Conservation (phyloP, 441 rosid species). For the Erodium trifolium region DNA sequence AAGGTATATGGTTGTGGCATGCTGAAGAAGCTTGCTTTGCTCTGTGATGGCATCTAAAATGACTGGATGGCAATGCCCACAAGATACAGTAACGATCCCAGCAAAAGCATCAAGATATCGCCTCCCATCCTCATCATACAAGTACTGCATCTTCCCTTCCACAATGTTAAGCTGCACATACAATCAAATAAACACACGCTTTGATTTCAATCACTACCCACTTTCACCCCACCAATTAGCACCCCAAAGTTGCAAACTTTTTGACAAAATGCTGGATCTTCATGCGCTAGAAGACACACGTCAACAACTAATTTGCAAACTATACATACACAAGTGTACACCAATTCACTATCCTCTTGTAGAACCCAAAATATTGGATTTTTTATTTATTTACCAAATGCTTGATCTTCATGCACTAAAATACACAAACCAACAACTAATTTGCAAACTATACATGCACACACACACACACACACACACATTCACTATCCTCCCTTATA, state of each 20-base stretch:
- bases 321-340: too few species aligned
- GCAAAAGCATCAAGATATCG: slow-evolving; percentile 83
- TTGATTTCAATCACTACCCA: too few species aligned
- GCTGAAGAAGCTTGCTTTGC: slow-evolving; percentile 85
- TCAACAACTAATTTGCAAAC: too few species aligned
- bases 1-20: slow-evolving; percentile 74
- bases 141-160: slow-evolving; percentile 94
- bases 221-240: neutral
- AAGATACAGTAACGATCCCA: slow-evolving; percentile 83
- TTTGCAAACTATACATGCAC: too few species aligned
- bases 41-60: slow-evolving; percentile 54
- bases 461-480: too few species aligned
- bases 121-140: slow-evolving; percentile 75
- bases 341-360: too few species aligned
- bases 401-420: neutral
- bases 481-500: too few species aligned
- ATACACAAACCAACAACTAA: too few species aligned
- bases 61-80: slow-evolving; percentile 92
- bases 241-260: neutral
- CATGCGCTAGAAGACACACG: neutral
- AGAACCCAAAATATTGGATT: neutral
- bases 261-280: neutral
- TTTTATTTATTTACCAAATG: neutral
- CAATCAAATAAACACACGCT: neutral
- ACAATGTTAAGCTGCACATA: slow-evolving; percentile 62